Percentiles rank a stretch among this genome's conserved stretches.
Conservation (phyloP, 768 basidiomycete species). For the Plicaturopsis crispa region DNA sequence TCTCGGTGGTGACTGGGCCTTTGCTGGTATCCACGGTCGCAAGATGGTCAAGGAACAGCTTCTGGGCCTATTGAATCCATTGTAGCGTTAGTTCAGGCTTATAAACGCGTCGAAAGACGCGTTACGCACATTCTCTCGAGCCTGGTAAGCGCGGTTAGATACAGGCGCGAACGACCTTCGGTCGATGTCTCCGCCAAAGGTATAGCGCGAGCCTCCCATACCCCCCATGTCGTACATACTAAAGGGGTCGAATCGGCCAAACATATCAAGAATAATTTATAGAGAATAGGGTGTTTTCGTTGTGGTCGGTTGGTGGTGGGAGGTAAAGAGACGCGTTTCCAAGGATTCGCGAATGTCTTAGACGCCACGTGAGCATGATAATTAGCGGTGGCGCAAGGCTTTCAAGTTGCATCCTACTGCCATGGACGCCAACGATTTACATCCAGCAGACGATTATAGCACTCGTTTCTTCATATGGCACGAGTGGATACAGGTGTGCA, state of each 20-base stretch:
- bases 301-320: conserved; percentile 10
- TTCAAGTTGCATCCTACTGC: too few species aligned
- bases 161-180: neutral
- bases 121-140: neutral
- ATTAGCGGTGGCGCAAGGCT: too few species aligned
- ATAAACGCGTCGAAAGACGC: neutral
- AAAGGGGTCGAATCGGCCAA: neutral
- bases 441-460: conserved; percentile 75
- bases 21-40: conserved; percentile 17
- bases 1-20: conserved; percentile 16
- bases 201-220: neutral
- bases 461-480: conserved; percentile 87
- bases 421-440: conserved; percentile 57
- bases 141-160: neutral
- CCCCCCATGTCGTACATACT: neutral
- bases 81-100: neutral
- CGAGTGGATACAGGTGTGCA: conserved; percentile 73
- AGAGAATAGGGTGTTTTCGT: too few species aligned
- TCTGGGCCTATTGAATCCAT: conserved; percentile 15
- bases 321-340: too few species aligned
- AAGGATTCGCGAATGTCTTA: too few species aligned
- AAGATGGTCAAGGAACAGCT: conserved; percentile 15
- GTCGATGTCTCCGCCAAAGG: neutral
- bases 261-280: neutral
- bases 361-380: too few species aligned